Evolutionary conservation across 2,329 filamentous ascomycete species (phyloP), one percentile per base, ranked within the genome.

Genomic region (Aureobasidium leucospermi): DNA sequence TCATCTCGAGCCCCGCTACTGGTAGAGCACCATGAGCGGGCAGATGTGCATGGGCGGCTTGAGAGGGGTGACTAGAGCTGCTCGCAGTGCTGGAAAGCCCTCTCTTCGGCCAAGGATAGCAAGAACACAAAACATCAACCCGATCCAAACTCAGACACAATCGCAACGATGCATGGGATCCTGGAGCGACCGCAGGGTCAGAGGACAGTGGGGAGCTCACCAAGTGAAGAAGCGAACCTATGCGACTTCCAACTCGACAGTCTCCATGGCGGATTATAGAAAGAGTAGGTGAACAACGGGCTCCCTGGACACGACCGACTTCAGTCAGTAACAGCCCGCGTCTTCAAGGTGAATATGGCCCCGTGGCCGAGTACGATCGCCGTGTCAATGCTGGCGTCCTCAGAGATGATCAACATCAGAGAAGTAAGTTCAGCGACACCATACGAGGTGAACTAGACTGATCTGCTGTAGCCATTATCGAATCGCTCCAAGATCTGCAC

Each of bases 341-440:
- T 55, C 43, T 57, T 43, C 34, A 47, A 60, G 59, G 51, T 60
- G 49, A 61, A n/a, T 59, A 58, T 34, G 92, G 92, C 0, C 94
- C 94, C 2, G 81, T 97, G 68, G 82, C 85, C 64, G 93, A 97
- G 73, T 99, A 99, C 73, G 88, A 96, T 71, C 79, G 81, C 61
- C 84, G 93, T 48, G 92, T 99, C 8, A 79, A 85, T 48, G 76
- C 79, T 45, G 90, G 91, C 10, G 78, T 83, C 51, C 73, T 99
- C 64, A 83, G 88, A 64, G 90, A 97, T 71, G 94, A 99, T 71
- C 85, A 90, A 64, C 89, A 96, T 74, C 94, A 99, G 74, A 80
- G 94, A 80, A 86, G 89, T 91, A 76, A 66, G 77, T 63, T 51
- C 47, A 11, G 10, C 4, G 1, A 6, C 15, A 46, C 47, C 8